These are phyloP conservation scores for Xylariaceae sp. DNA, from an alignment of 2,329 filamentous ascomycete genomes.

Conservation along the genomic window DNA sequence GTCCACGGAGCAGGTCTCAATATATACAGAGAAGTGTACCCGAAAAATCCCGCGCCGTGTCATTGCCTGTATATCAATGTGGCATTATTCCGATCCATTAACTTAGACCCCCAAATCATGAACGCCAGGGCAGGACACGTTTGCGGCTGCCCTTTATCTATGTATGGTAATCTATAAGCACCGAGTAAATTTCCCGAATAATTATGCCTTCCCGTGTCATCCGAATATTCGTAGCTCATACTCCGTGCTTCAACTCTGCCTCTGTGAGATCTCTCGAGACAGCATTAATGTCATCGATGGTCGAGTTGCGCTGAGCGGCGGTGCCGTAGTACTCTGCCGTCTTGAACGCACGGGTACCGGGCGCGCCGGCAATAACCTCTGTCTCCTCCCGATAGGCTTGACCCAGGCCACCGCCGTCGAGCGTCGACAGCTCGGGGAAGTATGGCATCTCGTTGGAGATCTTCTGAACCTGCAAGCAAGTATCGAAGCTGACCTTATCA, in stretches of 20 bases:
- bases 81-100: too few species aligned
- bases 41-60: too few species aligned
- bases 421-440: slow-evolving; percentile 10
- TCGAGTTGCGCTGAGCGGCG: slow-evolving; percentile 12
- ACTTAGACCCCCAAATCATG: too few species aligned
- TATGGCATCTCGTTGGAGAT: slow-evolving; percentile 16
- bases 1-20: too few species aligned
- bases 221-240: too few species aligned
- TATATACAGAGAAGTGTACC: too few species aligned
- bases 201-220: too few species aligned
- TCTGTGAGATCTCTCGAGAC: slow-evolving; percentile 11
- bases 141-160: too few species aligned
- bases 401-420: slow-evolving; percentile 8
- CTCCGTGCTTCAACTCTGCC: slow-evolving; percentile 4
- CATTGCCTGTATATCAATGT: too few species aligned
- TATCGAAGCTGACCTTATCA: slow-evolving; percentile 13
- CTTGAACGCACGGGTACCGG: slow-evolving; percentile 6
- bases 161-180: too few species aligned
- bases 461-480: slow-evolving; percentile 14
- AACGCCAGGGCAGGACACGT: too few species aligned
- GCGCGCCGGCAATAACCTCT: slow-evolving; percentile 7
- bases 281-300: slow-evolving; percentile 7
- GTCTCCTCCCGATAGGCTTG: slow-evolving; percentile 12
- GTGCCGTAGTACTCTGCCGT: slow-evolving; percentile 15
- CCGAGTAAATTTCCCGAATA: too few species aligned